Evolutionary conservation across 2,329 filamentous ascomycete genomes (phyloP), one percentile per base, ranked within the genome.

Genomic region (Alternaria novae-zelandiae): DNA sequence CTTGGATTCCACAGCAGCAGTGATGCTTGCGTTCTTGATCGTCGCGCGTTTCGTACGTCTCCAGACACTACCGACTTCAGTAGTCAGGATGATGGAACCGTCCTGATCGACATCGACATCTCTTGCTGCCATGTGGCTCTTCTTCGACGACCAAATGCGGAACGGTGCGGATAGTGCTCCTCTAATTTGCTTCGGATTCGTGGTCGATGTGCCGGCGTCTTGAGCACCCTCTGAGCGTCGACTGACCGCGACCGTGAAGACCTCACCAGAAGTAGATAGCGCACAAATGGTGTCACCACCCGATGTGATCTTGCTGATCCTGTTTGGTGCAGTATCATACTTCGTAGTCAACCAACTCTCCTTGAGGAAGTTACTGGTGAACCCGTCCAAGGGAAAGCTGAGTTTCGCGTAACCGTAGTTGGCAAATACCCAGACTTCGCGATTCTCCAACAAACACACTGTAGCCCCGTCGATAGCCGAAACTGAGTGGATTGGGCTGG

Each of bases 341-440:
- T 89, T 84, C 15, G 88, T 89, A 55, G 89, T 85, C 76, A 90
- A 82, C 63, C 90, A 90, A 56, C 88, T 89, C 59, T 87, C 85
- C 61, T 87, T 86, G 23, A 95, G 84, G 46, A 91, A 90, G 64
- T 88, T 88, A 63, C 90, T 93, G 20, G 87, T 86, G 68, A 93
- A 90, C 6, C 88, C 87, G 68, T 94, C 91, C 32, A 92, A 83
- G 0, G 93, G 92, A 67, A 98, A 97, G 49, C 89, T 89, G 58
- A 98, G 86, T 67, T 93, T 92, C n/a, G 94, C 93, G 77, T 97
- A 98, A 5, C 95, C 95, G 74, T 97, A 98, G 70, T 96, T 96
- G 1, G 94, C 95, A 72, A 99, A 97, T 0, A 99, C 90, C 85
- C 92, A 96, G 10, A 98, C 93, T 20, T 94, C 93, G 70, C 92